phyloP scores from a whole-genome alignment of 495 filamentous ascomycete species.

The Penicillium paxilli region DNA sequence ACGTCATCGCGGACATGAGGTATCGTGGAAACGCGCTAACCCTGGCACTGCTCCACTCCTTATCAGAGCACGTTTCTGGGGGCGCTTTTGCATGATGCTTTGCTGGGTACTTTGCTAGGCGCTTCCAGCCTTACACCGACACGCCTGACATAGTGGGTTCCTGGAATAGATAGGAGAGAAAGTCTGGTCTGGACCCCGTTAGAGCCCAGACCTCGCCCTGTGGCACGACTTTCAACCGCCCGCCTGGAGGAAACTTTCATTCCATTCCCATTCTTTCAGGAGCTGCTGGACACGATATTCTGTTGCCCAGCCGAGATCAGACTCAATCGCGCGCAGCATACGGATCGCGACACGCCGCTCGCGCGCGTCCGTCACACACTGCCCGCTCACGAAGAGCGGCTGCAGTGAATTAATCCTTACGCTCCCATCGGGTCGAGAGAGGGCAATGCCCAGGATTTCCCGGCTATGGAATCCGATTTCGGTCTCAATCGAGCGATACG shows the following conservation, averaged over 20 bases:
- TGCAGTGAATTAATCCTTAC: conserved; percentile 61
- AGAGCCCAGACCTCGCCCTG: neutral
- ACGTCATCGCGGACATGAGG: neutral
- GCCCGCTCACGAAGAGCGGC: conserved; percentile 61
- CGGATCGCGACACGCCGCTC: conserved; percentile 53
- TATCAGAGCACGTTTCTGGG: neutral
- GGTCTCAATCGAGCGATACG: conserved; percentile 52
- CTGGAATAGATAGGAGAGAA: too few species aligned
- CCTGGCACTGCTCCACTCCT: neutral
- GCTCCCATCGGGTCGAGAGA: conserved; percentile 53
- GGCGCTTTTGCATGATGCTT: too few species aligned
- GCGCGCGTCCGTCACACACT: conserved; percentile 51
- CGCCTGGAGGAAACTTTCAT: conserved; percentile 22
- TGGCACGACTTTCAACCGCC: conserved; percentile 2
- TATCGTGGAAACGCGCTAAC: neutral
- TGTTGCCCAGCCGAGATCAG: conserved; percentile 63
- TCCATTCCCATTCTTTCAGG: conserved; percentile 57
- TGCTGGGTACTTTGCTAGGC: too few species aligned
- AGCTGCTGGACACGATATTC: conserved; percentile 60
- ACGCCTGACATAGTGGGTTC: too few species aligned
- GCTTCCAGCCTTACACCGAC: too few species aligned
- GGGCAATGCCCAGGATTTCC: conserved; percentile 58
- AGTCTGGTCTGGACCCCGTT: too few species aligned
- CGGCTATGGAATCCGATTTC: conserved; percentile 58
- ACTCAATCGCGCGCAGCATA: conserved; percentile 57